Evolutionary conservation across 306 rosid species (phyloP), one percentile per base, ranked within the genome.

Genomic region (Casuarina glauca): DNA sequence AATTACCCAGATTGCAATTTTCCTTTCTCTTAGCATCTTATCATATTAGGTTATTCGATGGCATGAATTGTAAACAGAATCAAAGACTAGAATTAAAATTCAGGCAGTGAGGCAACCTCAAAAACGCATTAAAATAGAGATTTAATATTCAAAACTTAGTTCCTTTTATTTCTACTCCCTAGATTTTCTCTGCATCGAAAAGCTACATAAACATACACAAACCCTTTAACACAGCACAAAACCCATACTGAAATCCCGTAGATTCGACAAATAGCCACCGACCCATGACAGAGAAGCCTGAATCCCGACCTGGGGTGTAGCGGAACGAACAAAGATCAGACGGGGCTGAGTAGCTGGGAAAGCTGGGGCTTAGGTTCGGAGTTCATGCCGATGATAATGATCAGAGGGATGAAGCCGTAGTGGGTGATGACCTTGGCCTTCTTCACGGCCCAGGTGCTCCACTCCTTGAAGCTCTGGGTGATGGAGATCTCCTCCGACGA

Each of bases 331-430:
- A 12, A 4, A 49, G 15, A 88, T 93, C 89, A 95, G 68, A 95
- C 98, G 13, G 99, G 99, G 90, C 94, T 95, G 78, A 95, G 86
- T 70, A 95, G 99, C 88, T 96, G 99, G 17, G 89, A 90, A 57
- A 93, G 84, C 2, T 86, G 91, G 13, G 99, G 99, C 79, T 91
- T 96, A 0, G 99, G 99, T 0, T 94, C 97, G 2, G 96, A 93
- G 81, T 93, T 93, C 99, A 96, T 96, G 74, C 97, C 99, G 66
- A 96, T 83, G 84, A 96, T 4, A 85, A 96, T 96, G 71, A 96
- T 84, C 82, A 91, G 26, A 20, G 99, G 99, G 20, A 96, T 96
- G 88, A 96, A 96, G 50, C 99, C 99, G 15, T 91, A 96, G 83
- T 96, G 96, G 41, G 97, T 88, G 49, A 87, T 44, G 72, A 96